Evolutionary conservation across 768 basidiomycete genomes (phyloP).

Genomic region (Tricholoma terreum): DNA sequence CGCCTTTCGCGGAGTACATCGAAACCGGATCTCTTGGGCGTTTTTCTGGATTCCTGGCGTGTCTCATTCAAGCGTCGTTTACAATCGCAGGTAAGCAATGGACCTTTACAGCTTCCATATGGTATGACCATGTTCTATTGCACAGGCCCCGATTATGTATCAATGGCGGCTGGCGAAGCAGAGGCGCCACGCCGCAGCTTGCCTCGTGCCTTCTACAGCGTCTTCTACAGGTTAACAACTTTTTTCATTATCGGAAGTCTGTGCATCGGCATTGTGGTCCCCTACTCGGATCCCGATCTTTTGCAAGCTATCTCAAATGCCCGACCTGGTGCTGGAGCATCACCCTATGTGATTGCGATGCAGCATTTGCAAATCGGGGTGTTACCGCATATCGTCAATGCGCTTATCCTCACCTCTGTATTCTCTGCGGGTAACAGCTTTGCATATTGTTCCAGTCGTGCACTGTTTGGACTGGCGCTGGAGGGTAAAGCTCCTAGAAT

Average conservation of each 20-base stretch:
- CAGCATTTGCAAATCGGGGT: slow-evolving; percentile 60
- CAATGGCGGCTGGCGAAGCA: slow-evolving; percentile 71
- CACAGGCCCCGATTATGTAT: slow-evolving; percentile 47
- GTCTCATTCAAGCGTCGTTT: slow-evolving; percentile 59
- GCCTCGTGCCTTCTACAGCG: slow-evolving; percentile 67
- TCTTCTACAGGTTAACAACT: slow-evolving; percentile 73
- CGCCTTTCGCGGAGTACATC: slow-evolving; percentile 58
- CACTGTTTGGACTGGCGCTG: slow-evolving; percentile 53
- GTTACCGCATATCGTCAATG: slow-evolving; percentile 72
- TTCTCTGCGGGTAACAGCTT: slow-evolving; percentile 75
- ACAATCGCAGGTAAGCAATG: slow-evolving; percentile 50
- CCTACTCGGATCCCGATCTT: slow-evolving; percentile 62
- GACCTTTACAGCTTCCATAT: neutral
- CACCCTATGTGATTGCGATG: slow-evolving; percentile 88
- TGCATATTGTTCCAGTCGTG: slow-evolving; percentile 57
- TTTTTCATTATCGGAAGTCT: slow-evolving; percentile 77
- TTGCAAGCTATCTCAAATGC: slow-evolving; percentile 55
- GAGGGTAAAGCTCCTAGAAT: slow-evolving; percentile 56
- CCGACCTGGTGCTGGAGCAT: slow-evolving; percentile 53
- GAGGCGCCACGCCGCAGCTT: slow-evolving; percentile 67
- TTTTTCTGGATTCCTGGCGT: slow-evolving; percentile 63
- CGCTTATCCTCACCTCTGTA: slow-evolving; percentile 59
- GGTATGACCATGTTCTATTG: neutral
- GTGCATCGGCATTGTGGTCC: slow-evolving; percentile 75
- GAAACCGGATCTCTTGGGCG: slow-evolving; percentile 51